Evolutionary conservation across 2,329 filamentous ascomycete species (phyloP).

Genomic region (Corynespora cassiicola): DNA sequence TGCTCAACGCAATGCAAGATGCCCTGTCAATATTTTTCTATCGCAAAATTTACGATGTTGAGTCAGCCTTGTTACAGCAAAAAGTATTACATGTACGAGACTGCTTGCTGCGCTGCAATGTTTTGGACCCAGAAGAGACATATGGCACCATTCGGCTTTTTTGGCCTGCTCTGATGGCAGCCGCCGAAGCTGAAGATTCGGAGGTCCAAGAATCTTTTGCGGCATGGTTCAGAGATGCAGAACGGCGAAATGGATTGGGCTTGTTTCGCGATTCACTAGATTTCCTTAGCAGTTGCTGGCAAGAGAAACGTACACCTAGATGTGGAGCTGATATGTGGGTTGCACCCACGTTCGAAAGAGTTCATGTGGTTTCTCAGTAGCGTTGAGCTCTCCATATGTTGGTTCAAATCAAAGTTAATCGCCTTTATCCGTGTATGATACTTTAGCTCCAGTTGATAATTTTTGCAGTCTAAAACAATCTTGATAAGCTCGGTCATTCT

Average conservation of each 20-base stretch:
- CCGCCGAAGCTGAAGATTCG: slow-evolving; percentile 49
- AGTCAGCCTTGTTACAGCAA: slow-evolving; percentile 50
- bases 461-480: too few species aligned
- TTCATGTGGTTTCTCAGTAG: too few species aligned
- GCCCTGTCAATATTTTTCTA: slow-evolving; percentile 56
- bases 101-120: slow-evolving; percentile 43
- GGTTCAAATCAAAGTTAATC: too few species aligned
- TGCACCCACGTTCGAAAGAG: too few species aligned
- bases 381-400: too few species aligned
- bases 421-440: too few species aligned
- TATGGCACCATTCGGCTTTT: slow-evolving; percentile 48
- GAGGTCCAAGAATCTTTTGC: slow-evolving; percentile 45
- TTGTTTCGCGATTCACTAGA: slow-evolving; percentile 35
- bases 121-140: slow-evolving; percentile 36
- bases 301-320: too few species aligned
- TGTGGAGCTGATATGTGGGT: too few species aligned
- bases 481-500: too few species aligned
- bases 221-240: slow-evolving; percentile 40
- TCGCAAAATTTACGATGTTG: slow-evolving; percentile 50
- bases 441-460: too few species aligned
- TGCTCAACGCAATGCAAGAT: slow-evolving; percentile 50
- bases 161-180: slow-evolving; percentile 55
- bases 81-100: slow-evolving; percentile 46
- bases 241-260: slow-evolving; percentile 37
- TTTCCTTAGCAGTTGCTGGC: slow-evolving; percentile 38